Evolutionary conservation across 805 yeast species (phyloP), one percentile per base, ranked within the genome.

Genomic region (Spathaspora boniae): DNA sequence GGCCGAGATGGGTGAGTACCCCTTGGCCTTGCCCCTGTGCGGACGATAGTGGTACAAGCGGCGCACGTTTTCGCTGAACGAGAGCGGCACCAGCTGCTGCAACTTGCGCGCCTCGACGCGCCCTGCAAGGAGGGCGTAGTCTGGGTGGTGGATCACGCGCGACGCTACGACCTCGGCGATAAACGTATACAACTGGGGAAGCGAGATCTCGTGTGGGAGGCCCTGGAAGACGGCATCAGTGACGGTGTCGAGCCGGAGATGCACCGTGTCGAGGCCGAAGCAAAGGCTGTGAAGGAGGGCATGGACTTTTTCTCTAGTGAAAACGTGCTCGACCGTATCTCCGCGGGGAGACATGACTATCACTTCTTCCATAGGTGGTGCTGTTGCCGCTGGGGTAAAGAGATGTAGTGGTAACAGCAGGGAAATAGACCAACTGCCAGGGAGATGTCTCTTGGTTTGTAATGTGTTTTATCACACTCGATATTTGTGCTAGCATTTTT

Each of bases 1-100:
- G 28, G 82, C 65, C 2, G 94, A 78, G 20, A 91, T 70, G 80
- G 87, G 71, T 7, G 93, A 87, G 21, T 36, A 40, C 3, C 36
- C 31, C 21, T 30, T 33, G 2, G 6, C 45, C 5, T 45, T 36
- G 19, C 19, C n/a, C 35, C 41, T 34, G 14, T 43, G 43, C 25
- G 45, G 39, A 21, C 40, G 21, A 34, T 47, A 39, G 18, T 42
- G 34, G 22, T 44, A 38, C 24, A 59, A 40, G 11, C 44, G 20
- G 6, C 26, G 29, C 12, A 60, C 46, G 44, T 50, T 56, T 8
- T 49, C 56, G 21, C 58, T 42, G 28, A 66, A 66, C 12, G 50
- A 32, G 4, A 7, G 16, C 2, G 36, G 29, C 8, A 51, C 46
- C 15, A 33, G 27, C 28, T 45, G 40, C 30, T 53, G 62, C 26